Evolutionary conservation across 441 rosid species (phyloP).

Genomic region (Adansonia rubrostipa): DNA sequence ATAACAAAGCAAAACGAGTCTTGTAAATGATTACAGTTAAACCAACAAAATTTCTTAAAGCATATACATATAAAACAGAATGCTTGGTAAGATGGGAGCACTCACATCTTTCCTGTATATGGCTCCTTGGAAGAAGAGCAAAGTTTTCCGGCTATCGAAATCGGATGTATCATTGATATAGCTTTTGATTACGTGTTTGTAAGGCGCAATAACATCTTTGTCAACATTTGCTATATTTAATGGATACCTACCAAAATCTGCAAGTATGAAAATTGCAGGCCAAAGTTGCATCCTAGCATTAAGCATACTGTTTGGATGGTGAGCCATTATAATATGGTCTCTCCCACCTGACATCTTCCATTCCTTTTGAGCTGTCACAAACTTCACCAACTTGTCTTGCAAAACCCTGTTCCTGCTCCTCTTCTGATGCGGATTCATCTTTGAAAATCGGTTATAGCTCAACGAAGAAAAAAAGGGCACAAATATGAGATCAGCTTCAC

Average conservation of each 20-base stretch:
- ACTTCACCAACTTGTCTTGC: conserved; percentile 68
- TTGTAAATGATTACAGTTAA: background rate
- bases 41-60: background rate
- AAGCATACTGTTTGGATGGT: conserved; percentile 91
- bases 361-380: conserved; percentile 59
- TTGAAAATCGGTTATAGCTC: conserved; percentile 74
- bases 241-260: conserved; percentile 95
- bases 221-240: conserved; percentile 77
- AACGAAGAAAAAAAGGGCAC: conserved; percentile 89
- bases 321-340: conserved; percentile 83
- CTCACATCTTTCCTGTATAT: conserved; percentile 95
- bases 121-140: conserved; percentile 93
- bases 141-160: conserved; percentile 64
- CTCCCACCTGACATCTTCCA: conserved; percentile 82
- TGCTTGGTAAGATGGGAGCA: conserved; percentile 24
- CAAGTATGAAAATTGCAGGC: conserved; percentile 76
- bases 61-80: background rate
- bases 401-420: conserved; percentile 60
- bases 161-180: conserved; percentile 63
- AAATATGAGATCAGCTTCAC: conserved; percentile 79
- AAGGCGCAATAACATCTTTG: conserved; percentile 91
- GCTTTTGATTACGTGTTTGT: conserved; percentile 71
- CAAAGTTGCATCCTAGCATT: conserved; percentile 74
- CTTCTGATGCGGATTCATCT: conserved; percentile 65
- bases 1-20: background rate